phyloP scores from a whole-genome alignment of 2,329 filamentous ascomycete species.

The Monosporascus cannonballus region DNA sequence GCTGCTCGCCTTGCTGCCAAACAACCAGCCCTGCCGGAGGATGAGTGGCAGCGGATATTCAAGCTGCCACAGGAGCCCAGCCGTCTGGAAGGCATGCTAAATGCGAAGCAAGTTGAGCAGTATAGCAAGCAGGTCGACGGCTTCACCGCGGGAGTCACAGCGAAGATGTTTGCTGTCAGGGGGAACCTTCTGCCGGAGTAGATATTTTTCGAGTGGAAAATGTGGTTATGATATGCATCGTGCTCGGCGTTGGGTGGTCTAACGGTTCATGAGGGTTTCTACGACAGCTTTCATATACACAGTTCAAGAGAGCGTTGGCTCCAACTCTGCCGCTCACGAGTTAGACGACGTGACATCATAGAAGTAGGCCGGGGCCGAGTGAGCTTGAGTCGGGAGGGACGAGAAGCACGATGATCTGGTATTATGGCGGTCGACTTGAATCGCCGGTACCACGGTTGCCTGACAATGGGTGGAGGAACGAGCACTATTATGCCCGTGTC shows the following conservation, averaged over 20 bases:
- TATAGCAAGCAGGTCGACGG: slow-evolving; percentile 96
- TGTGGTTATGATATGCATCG: slow-evolving; percentile 22
- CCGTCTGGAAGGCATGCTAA: slow-evolving; percentile 87
- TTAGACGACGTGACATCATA: too few relatives aligned
- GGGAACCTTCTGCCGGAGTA: slow-evolving; percentile 58
- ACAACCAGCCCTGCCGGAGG: slow-evolving; percentile 83
- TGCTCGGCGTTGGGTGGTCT: slow-evolving; percentile 28
- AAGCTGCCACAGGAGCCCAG: slow-evolving; percentile 95
- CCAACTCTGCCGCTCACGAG: too few relatives aligned
- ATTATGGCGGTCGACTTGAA: too few relatives aligned
- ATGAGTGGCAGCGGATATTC: slow-evolving; percentile 97
- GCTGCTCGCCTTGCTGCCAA: slow-evolving; percentile 77
- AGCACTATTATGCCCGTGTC: too few relatives aligned
- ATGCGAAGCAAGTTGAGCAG: slow-evolving; percentile 93
- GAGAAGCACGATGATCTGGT: too few relatives aligned
- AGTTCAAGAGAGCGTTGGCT: background rate
- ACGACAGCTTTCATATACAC: slow-evolving; percentile 10
- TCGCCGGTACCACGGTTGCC: too few relatives aligned
- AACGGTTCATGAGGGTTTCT: slow-evolving; percentile 17
- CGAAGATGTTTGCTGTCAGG: slow-evolving; percentile 97
- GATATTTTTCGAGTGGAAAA: slow-evolving; percentile 9
- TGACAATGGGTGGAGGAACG: too few relatives aligned
- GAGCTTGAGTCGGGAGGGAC: too few relatives aligned
- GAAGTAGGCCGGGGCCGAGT: too few relatives aligned
- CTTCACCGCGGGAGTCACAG: slow-evolving; percentile 83